These are phyloP conservation scores for Arabidopsis arenosa DNA, from an alignment of 345 rosid genomes.

Conservation along the genomic window DNA sequence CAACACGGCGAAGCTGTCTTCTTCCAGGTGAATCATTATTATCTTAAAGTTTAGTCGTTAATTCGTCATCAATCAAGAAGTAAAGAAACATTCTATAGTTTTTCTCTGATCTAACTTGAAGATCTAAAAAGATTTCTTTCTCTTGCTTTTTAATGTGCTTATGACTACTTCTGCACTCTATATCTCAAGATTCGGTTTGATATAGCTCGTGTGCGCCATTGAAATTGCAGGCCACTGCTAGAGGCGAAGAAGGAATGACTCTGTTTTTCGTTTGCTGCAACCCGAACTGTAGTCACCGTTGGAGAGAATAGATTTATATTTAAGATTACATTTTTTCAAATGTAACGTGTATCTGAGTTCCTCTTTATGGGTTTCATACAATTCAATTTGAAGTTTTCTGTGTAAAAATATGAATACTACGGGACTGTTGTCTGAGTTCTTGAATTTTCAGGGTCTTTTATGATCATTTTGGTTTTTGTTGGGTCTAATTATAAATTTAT, in stretches of 20 bases:
- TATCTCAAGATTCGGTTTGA: neutral
- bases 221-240: constrained; percentile 68
- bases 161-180: neutral
- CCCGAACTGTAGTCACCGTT: constrained; percentile 76
- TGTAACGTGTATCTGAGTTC: constrained; percentile 10
- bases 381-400: constrained; percentile 4
- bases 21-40: constrained; percentile 61
- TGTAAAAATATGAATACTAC: constrained; percentile 21
- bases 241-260: constrained; percentile 98
- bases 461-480: neutral
- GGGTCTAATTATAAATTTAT: constrained; percentile 1
- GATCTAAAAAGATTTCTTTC: neutral
- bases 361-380: constrained; percentile 1
- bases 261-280: constrained; percentile 95
- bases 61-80: neutral
- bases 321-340: neutral
- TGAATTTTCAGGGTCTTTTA: constrained; percentile 22
- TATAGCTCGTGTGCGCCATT: neutral
- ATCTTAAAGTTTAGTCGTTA: neutral
- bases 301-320: constrained; percentile 65
- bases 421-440: neutral
- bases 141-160: neutral
- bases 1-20: constrained; percentile 75
- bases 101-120: neutral
- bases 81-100: neutral